phyloP scores from a whole-genome alignment of 2,329 filamentous ascomycete genomes.

The Penicillium janthinellum region DNA sequence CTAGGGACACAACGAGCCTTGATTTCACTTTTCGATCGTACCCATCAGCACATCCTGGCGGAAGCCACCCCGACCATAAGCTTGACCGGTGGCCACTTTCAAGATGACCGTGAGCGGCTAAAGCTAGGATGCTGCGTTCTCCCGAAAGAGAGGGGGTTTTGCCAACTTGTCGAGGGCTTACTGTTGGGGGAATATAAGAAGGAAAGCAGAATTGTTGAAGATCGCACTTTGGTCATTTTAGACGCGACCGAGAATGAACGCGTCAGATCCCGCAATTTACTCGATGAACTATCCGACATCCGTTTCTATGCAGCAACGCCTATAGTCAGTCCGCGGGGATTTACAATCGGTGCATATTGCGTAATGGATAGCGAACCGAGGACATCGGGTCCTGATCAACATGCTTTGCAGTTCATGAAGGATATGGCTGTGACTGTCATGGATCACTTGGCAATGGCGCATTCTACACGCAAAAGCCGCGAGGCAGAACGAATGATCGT shows the following conservation, averaged over 20 bases:
- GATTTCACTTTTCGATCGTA: conserved; percentile 56
- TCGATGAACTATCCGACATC: conserved; percentile 31
- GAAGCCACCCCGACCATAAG: conserved; percentile 52
- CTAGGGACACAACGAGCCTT: conserved; percentile 48
- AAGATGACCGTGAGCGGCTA: conserved; percentile 27
- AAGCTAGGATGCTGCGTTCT: conserved; percentile 35
- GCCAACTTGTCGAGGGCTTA: conserved; percentile 25
- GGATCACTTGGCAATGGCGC: conserved; percentile 59
- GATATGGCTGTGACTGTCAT: conserved; percentile 60
- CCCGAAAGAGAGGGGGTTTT: conserved; percentile 32
- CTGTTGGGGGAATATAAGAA: background rate
- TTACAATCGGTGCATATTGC: conserved; percentile 60
- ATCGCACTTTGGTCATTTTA: conserved; percentile 27
- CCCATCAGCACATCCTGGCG: conserved; percentile 54
- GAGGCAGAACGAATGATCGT: conserved; percentile 60
- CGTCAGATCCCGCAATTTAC: conserved; percentile 31
- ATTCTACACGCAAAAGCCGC: conserved; percentile 54
- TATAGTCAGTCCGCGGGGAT: conserved; percentile 57
- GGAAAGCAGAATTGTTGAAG: background rate
- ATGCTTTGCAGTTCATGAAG: conserved; percentile 57
- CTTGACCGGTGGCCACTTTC: conserved; percentile 30
- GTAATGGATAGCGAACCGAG: conserved; percentile 59
- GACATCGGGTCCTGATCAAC: conserved; percentile 7
- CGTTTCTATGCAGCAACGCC: conserved; percentile 60
- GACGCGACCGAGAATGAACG: conserved; percentile 38